Evolutionary conservation across 1,139 yeast species (phyloP), one percentile per base, ranked within the genome.

Genomic region (Pichia kudriavzevii): DNA sequence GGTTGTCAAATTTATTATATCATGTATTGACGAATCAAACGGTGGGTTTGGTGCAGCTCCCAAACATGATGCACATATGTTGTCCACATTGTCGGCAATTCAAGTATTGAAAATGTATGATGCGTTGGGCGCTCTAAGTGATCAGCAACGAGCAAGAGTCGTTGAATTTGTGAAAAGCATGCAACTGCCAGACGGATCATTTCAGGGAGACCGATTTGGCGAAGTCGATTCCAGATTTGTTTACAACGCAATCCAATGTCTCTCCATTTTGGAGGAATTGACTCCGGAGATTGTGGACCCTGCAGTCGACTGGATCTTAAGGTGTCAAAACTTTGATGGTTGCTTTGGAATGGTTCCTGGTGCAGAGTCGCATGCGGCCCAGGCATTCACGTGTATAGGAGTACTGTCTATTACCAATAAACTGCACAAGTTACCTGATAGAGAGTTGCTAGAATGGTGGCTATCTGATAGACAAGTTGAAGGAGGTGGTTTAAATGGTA

Each of bases 21-120:
- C 70, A 13, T 88, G 98, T 53, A 77, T 74, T 59, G 80, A 77
- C 44, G 53, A 47, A 0, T 56, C 47, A 40, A 50, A 56, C 32
- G 95, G 97, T 9, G 96, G 95, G 1, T 91, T 88, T 63, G 95
- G 94, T 0, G 80, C 97, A 1, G 83, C 79, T 44, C 94, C 95
- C 0, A 63, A 71, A 17, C 97, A 91, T 50, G 98, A 93, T 55
- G 79, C 93, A 0, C 98, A 91, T 55, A 58, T 91, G n/a, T 64
- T 85, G 18, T 76, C 87, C 9, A 93, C 99, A 0, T 61, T 91
- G 13, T 83, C 93, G 1, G 98, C 91, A 0, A 55, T 91, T 3
- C 98, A 93, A 56, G 69, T 91, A 1, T 59, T 91, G 34, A 65
- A 74, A 32, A 73, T 82, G 40, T 81, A 78, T 48, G 79, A 77